These are phyloP conservation scores for Xylaria sp. DNA, from an alignment of 2,329 filamentous ascomycete species.

Conservation along the genomic window DNA sequence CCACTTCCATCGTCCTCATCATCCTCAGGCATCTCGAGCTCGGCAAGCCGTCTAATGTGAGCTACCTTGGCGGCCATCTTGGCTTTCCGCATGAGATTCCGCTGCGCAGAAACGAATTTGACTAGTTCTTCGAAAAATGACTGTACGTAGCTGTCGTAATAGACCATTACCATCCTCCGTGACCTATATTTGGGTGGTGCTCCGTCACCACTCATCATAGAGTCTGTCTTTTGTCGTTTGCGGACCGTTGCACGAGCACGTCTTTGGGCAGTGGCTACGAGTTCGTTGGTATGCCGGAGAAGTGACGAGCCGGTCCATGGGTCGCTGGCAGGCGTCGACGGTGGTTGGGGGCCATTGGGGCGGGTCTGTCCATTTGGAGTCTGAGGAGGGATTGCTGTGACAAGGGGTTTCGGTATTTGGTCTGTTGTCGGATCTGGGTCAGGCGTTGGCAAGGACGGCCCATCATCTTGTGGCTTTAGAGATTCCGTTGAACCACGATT, in stretches of 20 bases:
- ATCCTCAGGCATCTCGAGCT: conserved; percentile 67
- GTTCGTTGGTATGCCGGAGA: conserved; percentile 57
- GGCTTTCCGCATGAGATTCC: conserved; percentile 87
- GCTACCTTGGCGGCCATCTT: conserved; percentile 84
- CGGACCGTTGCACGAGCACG: conserved; percentile 61
- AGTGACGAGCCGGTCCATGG: conserved; percentile 53
- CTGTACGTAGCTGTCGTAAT: conserved; percentile 90
- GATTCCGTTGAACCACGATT: conserved; percentile 67
- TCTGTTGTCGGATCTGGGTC: conserved; percentile 37
- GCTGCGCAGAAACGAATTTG: conserved; percentile 79
- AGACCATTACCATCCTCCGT: conserved; percentile 84
- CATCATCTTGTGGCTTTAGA: conserved; percentile 62
- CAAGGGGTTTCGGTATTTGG: conserved; percentile 23
- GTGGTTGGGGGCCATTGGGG: conserved; percentile 42
- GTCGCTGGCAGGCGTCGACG: conserved; percentile 51
- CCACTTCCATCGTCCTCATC: conserved; percentile 53
- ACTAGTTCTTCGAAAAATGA: conserved; percentile 85
- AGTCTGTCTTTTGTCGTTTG: conserved; percentile 63
- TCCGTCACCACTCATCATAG: conserved; percentile 61
- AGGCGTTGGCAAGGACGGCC: conserved; percentile 42
- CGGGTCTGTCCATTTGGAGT: conserved; percentile 40
- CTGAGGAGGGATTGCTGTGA: conserved; percentile 28
- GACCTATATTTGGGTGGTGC: conserved; percentile 70
- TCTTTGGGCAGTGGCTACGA: conserved; percentile 58
- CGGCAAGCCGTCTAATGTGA: conserved; percentile 69